These are phyloP conservation scores for Vitis hybrid DNA, from an alignment of 177 flowering plant species.

Conservation along the genomic window DNA sequence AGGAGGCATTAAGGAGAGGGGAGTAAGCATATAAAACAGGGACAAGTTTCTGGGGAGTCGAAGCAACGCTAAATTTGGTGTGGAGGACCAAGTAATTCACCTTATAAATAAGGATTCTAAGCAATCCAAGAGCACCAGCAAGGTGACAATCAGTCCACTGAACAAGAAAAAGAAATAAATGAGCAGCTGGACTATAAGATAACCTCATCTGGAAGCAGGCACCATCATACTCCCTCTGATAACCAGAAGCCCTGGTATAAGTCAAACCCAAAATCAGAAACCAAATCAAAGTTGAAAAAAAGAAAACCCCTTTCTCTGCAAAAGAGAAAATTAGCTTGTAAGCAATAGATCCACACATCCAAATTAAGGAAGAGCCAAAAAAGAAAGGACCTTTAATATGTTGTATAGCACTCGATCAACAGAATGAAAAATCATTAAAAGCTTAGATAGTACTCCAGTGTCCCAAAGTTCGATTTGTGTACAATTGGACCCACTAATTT, in stretches of 20 bases:
- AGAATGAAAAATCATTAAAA: too few species aligned
- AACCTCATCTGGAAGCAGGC: constrained; percentile 89
- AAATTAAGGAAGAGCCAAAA: too few species aligned
- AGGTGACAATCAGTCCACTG: constrained; percentile 92
- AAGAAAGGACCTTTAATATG: too few species aligned
- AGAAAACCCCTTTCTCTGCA: not conserved
- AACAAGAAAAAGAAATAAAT: constrained; percentile 76
- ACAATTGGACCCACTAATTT: too few species aligned
- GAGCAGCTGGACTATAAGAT: constrained; percentile 85
- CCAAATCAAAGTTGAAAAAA: not conserved
- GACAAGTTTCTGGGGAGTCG: not conserved
- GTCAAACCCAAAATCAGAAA: not conserved
- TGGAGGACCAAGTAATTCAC: constrained; percentile 27
- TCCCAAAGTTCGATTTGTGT: too few species aligned
- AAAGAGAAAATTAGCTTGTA: too few species aligned
- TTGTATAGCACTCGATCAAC: too few species aligned
- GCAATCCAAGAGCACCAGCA: constrained; percentile 91
- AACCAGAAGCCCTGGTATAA: constrained; percentile 74
- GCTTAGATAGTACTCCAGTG: too few species aligned
- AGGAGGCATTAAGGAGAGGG: not conserved
- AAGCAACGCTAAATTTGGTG: not conserved
- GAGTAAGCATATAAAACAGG: not conserved
- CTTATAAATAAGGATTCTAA: constrained; percentile 82
- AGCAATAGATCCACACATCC: too few species aligned
- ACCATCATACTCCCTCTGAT: constrained; percentile 77